Conservation (phyloP, 2,329 filamentous ascomycete genomes). For the Grosmannia clavigera region DNA sequence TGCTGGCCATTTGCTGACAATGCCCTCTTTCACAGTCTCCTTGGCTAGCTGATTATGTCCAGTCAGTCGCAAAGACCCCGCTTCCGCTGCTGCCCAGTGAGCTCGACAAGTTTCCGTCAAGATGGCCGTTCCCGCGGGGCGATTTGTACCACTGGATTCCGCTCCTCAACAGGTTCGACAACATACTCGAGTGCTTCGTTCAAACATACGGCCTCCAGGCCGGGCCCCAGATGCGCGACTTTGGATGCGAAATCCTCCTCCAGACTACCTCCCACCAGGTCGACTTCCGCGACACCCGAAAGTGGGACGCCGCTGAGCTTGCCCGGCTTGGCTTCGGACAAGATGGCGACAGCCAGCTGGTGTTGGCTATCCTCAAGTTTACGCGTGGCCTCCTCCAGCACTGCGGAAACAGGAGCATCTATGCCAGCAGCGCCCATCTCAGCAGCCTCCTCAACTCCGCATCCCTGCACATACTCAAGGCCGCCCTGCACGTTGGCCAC, state of each 20-base stretch:
- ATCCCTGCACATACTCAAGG: slow-evolving; percentile 64
- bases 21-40: slow-evolving; percentile 50
- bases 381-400: slow-evolving; percentile 82
- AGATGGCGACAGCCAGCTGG: slow-evolving; percentile 69
- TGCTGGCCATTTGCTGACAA: slow-evolving; percentile 11
- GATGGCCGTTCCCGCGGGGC: slow-evolving; percentile 91
- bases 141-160: slow-evolving; percentile 98
- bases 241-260: slow-evolving; percentile 53
- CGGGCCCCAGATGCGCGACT: slow-evolving; percentile 69
- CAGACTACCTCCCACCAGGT: slow-evolving; percentile 39
- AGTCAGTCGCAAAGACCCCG: slow-evolving; percentile 53
- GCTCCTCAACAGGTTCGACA: slow-evolving; percentile 85
- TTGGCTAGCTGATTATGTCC: slow-evolving; percentile 72
- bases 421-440: slow-evolving; percentile 82
- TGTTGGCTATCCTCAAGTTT: slow-evolving; percentile 73
- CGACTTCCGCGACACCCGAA: slow-evolving; percentile 36
- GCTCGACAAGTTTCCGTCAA: slow-evolving; percentile 67
- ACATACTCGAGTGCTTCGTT: slow-evolving; percentile 71
- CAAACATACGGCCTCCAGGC: slow-evolving; percentile 66
- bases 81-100: slow-evolving; percentile 66
- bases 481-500: slow-evolving; percentile 67
- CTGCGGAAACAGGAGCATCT: slow-evolving; percentile 92
- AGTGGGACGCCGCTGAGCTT: slow-evolving; percentile 35
- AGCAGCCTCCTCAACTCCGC: slow-evolving; percentile 84
- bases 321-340: slow-evolving; percentile 48